These are phyloP conservation scores for Patellifolia procumbens DNA, from an alignment of 179 eudicot genomes.

Conservation along the genomic window DNA sequence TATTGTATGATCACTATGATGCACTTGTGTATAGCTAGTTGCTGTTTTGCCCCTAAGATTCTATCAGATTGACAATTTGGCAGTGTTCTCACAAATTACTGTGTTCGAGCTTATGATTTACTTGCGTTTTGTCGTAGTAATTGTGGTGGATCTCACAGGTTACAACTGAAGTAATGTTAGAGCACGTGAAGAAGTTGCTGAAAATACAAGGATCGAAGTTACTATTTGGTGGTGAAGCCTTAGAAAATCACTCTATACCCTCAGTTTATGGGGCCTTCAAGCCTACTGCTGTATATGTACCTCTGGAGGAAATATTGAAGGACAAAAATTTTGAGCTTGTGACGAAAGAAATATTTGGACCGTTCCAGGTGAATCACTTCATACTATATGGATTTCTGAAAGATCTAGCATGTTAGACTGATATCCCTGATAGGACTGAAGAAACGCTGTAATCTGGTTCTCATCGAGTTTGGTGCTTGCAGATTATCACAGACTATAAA, in stretches of 20 bases:
- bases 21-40: background rate
- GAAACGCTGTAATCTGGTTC: background rate
- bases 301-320: slow-evolving; percentile 85
- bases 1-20: background rate
- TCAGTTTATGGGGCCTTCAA: slow-evolving; percentile 77
- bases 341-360: slow-evolving; percentile 90
- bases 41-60: no score
- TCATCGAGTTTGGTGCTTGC: slow-evolving; percentile 1
- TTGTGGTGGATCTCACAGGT: slow-evolving; percentile 45
- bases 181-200: slow-evolving; percentile 68
- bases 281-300: slow-evolving; percentile 91
- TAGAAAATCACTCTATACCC: slow-evolving; percentile 81
- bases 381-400: slow-evolving; percentile 3
- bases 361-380: slow-evolving; percentile 67
- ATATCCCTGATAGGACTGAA: background rate
- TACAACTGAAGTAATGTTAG: slow-evolving; percentile 84
- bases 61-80: background rate
- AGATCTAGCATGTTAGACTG: background rate
- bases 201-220: slow-evolving; percentile 82
- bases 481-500: slow-evolving; percentile 89
- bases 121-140: background rate
- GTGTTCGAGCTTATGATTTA: background rate
- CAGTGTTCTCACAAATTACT: background rate
- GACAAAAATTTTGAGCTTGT: slow-evolving; percentile 73
- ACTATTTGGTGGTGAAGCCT: slow-evolving; percentile 84